phyloP scores from a whole-genome alignment of 192 early-diverging fungal species.

The Dissophora globulifera region DNA sequence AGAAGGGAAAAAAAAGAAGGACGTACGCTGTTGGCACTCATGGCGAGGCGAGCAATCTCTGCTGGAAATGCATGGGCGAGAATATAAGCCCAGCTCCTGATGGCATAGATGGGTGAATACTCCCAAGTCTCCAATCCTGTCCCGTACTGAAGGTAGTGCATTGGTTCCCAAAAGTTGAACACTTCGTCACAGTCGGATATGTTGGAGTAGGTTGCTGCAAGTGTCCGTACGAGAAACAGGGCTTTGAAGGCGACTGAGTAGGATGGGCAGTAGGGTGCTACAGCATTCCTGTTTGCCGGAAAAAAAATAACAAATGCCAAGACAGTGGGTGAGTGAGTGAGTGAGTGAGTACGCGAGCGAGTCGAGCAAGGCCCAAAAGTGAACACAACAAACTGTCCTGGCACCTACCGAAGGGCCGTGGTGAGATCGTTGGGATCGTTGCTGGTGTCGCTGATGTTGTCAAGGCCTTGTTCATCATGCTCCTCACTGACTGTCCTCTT shows the following conservation, averaged over 20 bases:
- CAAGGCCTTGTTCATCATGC: conserved; percentile 4
- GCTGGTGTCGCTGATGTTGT: conserved; percentile 5
- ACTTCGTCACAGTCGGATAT: conserved; percentile 88
- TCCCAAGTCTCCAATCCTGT: conserved; percentile 97
- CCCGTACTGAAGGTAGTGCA: conserved; percentile 87
- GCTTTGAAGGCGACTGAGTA: conserved; percentile 63
- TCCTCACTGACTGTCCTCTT: conserved; percentile 11
- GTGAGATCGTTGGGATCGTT: background rate
- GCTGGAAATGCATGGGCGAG: conserved; percentile 64
- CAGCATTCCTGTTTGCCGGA: background rate
- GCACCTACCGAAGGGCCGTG: too few relatives aligned
- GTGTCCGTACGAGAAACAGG: conserved; percentile 62
- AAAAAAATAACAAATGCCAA: too few relatives aligned
- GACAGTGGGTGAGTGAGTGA: too few relatives aligned
- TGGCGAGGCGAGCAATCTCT: conserved; percentile 55
- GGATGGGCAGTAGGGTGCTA: conserved; percentile 57
- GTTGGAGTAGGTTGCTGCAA: conserved; percentile 64
- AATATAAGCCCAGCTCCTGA: conserved; percentile 90
- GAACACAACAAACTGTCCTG: too few relatives aligned
- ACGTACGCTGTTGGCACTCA: conserved; percentile 56
- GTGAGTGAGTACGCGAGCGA: too few relatives aligned
- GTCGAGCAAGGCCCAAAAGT: too few relatives aligned
- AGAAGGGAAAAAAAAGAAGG: background rate
- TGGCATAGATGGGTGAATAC: conserved; percentile 87
- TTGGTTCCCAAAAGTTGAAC: conserved; percentile 98